phyloP scores from a whole-genome alignment of 192 early-diverging fungal genomes.

The Backusella australiensis region DNA sequence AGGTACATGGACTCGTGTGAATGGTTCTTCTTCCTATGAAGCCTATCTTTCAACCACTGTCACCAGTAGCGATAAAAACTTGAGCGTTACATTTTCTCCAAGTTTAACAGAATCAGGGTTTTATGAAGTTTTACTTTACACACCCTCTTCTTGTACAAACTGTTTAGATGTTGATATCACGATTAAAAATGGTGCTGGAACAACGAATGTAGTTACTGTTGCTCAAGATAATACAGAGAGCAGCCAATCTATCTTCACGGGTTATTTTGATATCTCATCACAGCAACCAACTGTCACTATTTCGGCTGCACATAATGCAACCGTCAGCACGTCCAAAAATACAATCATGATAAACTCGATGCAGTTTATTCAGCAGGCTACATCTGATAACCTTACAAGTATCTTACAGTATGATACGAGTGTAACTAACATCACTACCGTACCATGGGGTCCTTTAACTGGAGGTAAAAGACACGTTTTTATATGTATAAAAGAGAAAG shows the following conservation, averaged over 20 bases:
- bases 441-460: slow-evolving; percentile 17
- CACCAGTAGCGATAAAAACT: neutral
- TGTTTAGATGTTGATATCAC: slow-evolving; percentile 22
- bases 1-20: slow-evolving; percentile 10
- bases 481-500: neutral
- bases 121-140: slow-evolving; percentile 24
- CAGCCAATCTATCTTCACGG: slow-evolving; percentile 12
- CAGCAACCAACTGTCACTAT: slow-evolving; percentile 17
- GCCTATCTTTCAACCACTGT: slow-evolving; percentile 14
- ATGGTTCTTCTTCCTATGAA: neutral
- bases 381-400: slow-evolving; percentile 13
- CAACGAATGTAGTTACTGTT: neutral
- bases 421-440: neutral
- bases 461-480: slow-evolving; percentile 6
- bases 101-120: slow-evolving; percentile 27
- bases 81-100: slow-evolving; percentile 17
- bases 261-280: slow-evolving; percentile 17
- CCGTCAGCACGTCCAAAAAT: neutral
- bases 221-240: slow-evolving; percentile 1
- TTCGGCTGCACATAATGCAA: slow-evolving; percentile 17
- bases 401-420: slow-evolving; percentile 16
- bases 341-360: slow-evolving; percentile 19
- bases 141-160: slow-evolving; percentile 20
- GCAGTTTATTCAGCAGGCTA: slow-evolving; percentile 25
- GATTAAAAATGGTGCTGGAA: neutral